Percentiles rank a stretch among this genome's conserved stretches.
These are phyloP conservation scores for Bifiguratus adelaidae DNA, from an alignment of 192 early-diverging fungal genomes.

Conservation along the genomic window DNA sequence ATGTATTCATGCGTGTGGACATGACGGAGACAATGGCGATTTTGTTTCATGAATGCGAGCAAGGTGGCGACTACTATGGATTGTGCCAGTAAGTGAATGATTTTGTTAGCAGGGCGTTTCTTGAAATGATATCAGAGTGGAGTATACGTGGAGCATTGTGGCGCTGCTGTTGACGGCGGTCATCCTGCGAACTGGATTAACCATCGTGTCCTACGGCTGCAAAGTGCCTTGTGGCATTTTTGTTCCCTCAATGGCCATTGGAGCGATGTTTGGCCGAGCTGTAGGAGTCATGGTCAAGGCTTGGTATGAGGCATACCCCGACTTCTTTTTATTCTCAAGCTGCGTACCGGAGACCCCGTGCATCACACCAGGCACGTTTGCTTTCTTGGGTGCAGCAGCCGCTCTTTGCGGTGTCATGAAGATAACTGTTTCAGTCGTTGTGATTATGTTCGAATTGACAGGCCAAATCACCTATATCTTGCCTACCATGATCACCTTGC, in stretches of 20 bases:
- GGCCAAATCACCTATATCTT: slow-evolving; percentile 92
- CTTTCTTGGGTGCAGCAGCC: slow-evolving; percentile 76
- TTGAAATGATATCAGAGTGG: not conserved
- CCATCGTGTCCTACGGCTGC: slow-evolving; percentile 51
- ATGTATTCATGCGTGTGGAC: slow-evolving; percentile 72
- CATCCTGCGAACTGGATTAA: slow-evolving; percentile 35
- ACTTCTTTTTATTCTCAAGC: slow-evolving; percentile 50
- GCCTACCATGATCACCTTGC: slow-evolving; percentile 81
- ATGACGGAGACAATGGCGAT: slow-evolving; percentile 75
- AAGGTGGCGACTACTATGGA: slow-evolving; percentile 44
- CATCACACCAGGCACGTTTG: slow-evolving; percentile 78
- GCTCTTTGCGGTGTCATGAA: slow-evolving; percentile 39
- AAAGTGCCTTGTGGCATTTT: slow-evolving; percentile 66
- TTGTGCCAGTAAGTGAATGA: slow-evolving; percentile 39
- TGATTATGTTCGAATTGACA: slow-evolving; percentile 99
- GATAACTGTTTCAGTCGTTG: slow-evolving; percentile 60
- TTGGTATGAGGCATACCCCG: slow-evolving; percentile 47
- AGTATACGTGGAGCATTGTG: slow-evolving; percentile 19
- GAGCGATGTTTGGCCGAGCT: slow-evolving; percentile 87
- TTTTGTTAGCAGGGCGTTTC: not conserved
- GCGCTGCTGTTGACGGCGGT: slow-evolving; percentile 42
- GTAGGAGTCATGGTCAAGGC: slow-evolving; percentile 76
- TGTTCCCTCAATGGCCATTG: slow-evolving; percentile 81
- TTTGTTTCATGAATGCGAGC: slow-evolving; percentile 61
- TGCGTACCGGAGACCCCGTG: slow-evolving; percentile 71